Base-by-base conservation (phyloP, 2,329 filamentous ascomycete genomes). In the Exserohilum rostratum region DNA sequence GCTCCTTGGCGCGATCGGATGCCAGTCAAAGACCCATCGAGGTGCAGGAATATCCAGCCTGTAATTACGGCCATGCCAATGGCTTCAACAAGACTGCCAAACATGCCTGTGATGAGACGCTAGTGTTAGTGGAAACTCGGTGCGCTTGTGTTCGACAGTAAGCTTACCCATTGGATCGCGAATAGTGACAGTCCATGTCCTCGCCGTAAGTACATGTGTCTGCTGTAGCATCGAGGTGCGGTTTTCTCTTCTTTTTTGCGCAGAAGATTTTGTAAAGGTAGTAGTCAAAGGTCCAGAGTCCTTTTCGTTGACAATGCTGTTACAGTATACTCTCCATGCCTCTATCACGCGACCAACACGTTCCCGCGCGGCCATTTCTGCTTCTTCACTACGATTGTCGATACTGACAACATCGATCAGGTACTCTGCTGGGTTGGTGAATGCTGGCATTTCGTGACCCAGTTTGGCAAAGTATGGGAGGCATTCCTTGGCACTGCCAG, bases 351-450 rank as follows among this genome's bases (percentile, higher is more conserved):
- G 69, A n/a, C 85, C 77, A 0, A 92, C 87, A 7, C 89, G 81
- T 1, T 78, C 76, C 12, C 79, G 79, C 0, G 85, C 89, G 31
- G 81, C 79, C 12, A 76, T 75, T 66, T 93, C 90, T 3, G 87
- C 76, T 61, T 90, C 87, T 0, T 84, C 80, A 0, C 85, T 87
- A 5, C 90, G 83, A 64, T 87, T 90, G 66, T 93, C 90, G 10
- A 91, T 79, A 5, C 90, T 89, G 1, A 89, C 87, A 29, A 90
- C 79, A 61, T 93, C 90, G 50, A 93, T 88, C 45, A 91, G 73
- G 66, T 87, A 89, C 61, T 93, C 90, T 2, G 90, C 90, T 0
- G 90, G 90, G 62, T 93, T 93, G 40, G 90, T 88, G 63, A 91
- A 91, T 0, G 85, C 77, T 0, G 88, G 89, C 39, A 91, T 76